These are phyloP conservation scores for Solanum peruvianum DNA, from an alignment of 257 asterid species.

Conservation along the genomic window DNA sequence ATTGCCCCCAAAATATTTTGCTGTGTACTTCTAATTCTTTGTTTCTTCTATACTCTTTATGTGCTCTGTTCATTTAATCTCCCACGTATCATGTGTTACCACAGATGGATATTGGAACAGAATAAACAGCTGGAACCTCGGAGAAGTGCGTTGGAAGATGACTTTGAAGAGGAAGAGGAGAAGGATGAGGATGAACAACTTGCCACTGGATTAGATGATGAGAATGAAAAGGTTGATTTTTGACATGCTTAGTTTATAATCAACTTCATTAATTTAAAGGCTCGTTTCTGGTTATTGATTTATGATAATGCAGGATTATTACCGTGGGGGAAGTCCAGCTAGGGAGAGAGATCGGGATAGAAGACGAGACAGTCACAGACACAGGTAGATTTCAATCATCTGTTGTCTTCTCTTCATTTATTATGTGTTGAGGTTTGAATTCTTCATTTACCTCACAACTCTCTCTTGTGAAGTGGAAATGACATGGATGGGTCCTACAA, in stretches of 20 bases:
- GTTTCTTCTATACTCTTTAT: neutral
- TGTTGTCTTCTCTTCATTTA: neutral
- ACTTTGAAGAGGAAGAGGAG: slow-evolving; percentile 97
- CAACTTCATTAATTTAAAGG: neutral
- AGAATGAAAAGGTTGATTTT: slow-evolving; percentile 49
- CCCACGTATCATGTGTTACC: neutral
- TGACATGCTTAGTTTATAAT: neutral
- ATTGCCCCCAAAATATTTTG: neutral
- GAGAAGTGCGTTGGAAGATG: slow-evolving; percentile 97
- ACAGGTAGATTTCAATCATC: slow-evolving; percentile 36
- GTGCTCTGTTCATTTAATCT: neutral
- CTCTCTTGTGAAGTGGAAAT: neutral
- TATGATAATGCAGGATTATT: slow-evolving; percentile 43
- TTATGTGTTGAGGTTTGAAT: neutral
- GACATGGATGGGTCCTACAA: neutral
- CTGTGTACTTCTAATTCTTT: neutral
- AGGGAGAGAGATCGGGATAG: slow-evolving; percentile 87
- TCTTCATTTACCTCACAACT: neutral
- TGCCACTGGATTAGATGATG: slow-evolving; percentile 46
- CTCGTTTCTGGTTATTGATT: slow-evolving; percentile 2
- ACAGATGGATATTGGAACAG: slow-evolving; percentile 72
- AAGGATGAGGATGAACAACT: slow-evolving; percentile 80
- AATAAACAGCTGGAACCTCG: slow-evolving; percentile 69
- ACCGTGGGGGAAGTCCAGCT: slow-evolving; percentile 61
- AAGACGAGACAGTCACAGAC: slow-evolving; percentile 72